Evolutionary conservation across 306 rosid genomes (phyloP), one percentile per base, ranked within the genome.

Genomic region (Quercus engelmannii): DNA sequence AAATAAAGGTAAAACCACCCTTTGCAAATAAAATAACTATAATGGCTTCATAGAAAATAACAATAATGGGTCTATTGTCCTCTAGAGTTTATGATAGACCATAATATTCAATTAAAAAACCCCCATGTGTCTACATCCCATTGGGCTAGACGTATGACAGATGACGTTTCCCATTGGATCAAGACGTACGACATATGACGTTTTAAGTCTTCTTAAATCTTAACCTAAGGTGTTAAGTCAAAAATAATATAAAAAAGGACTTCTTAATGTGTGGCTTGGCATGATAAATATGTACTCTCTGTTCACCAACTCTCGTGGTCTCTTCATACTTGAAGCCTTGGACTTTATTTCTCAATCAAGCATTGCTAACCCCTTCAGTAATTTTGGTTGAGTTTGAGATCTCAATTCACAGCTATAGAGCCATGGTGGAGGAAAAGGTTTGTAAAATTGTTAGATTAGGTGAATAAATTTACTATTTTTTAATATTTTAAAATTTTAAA

Each of bases 361-460:
- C 63, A 28, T 1, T 55, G 3, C 31, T 58, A 5, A 5, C 65
- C 63, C 15, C 64, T 23, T 41, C 72, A 25, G 4, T 80, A 23
- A 33, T 70, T 56, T 12, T 25, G 74, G 23, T 74, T 74, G 83
- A 77, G 83, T 75, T 80, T 83, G 74, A 77, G 72, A 78, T 81
- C 58, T 21, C 21, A 23, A 38, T 56, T 61, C 59, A 10, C 15
- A 49, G 15, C 54, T 7, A 12, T 13, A 2, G 26, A 74, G 46
- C 61, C 78, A 86, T 86, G 87, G 79, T 74, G 54, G 54, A 13
- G 54, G 90, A 87, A 82, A 87, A 85, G 90, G 90, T 87, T 70
- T 19, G 20, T 15, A 2, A 12, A 7, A 17, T 38, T 38, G 46
- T 38, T 38, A 38, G 46, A 38, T 38, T 38, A 38, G 1, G 46